Evolutionary conservation across 805 yeast species (phyloP).

Genomic region (Gaillardinia entomophila): DNA sequence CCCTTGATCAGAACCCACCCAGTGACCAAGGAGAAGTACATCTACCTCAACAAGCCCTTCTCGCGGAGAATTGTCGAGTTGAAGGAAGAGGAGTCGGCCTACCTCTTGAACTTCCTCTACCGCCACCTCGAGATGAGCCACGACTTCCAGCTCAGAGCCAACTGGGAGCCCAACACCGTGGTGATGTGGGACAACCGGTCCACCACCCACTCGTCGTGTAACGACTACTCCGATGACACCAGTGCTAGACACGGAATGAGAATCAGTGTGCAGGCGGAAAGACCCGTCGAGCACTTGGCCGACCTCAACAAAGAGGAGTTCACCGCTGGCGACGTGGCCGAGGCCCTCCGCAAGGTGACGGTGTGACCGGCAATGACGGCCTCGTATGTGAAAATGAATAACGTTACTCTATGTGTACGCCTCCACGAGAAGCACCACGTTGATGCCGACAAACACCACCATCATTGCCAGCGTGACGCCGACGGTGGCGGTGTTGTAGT

Average conservation of each 20-base stretch:
- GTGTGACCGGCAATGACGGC: neutral
- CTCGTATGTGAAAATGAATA: no score
- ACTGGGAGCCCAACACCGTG: conserved; percentile 65
- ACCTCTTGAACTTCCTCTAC: conserved; percentile 51
- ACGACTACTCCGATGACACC: conserved; percentile 61
- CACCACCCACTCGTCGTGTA: conserved; percentile 60
- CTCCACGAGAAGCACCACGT: neutral
- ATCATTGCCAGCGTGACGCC: neutral
- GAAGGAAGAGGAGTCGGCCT: conserved; percentile 66
- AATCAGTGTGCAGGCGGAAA: conserved; percentile 67
- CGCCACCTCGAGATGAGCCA: conserved; percentile 46
- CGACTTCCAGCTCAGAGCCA: conserved; percentile 65
- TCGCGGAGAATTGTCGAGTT: conserved; percentile 64
- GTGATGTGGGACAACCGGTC: conserved; percentile 79
- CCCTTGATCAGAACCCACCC: conserved; percentile 73
- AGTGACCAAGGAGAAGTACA: conserved; percentile 56
- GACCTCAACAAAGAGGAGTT: conserved; percentile 22
- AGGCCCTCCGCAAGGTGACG: neutral
- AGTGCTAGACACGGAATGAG: conserved; percentile 68
- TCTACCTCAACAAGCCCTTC: conserved; percentile 55
- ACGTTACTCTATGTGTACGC: no score
- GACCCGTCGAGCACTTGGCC: conserved; percentile 47
- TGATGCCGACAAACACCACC: neutral
- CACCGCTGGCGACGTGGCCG: neutral
- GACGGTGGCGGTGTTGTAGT: neutral